A percentile compares a stretch with the other conserved stretches of the same genome.
Conservation (phyloP, 148 eudicot species). For the Limonium bicolor region DNA sequence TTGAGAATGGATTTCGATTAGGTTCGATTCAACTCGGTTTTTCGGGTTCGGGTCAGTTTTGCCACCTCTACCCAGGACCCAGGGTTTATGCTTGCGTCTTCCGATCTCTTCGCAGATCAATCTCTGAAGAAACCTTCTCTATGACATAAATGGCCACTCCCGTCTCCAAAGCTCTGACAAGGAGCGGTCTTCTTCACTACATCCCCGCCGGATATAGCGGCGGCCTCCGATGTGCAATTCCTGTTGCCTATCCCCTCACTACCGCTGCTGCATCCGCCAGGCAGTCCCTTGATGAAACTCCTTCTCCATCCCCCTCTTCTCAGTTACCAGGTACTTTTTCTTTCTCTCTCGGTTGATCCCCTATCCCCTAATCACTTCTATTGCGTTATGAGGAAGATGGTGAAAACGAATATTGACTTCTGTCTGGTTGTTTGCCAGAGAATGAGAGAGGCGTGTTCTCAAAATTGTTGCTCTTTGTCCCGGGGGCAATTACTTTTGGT, state of each 20-base stretch:
- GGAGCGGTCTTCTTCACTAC: no score
- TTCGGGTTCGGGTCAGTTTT: no score
- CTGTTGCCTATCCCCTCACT: slow-evolving; percentile 10
- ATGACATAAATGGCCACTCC: no score
- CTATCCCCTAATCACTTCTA: not conserved
- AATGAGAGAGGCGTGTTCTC: slow-evolving; percentile 45
- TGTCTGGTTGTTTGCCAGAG: slow-evolving; percentile 16
- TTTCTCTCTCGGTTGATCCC: no score
- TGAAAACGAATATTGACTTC: not conserved
- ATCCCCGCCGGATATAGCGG: no score
- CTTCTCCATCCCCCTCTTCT: slow-evolving; percentile 10
- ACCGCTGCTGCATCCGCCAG: slow-evolving; percentile 22
- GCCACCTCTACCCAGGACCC: no score
- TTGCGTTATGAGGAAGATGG: not conserved
- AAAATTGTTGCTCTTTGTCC: slow-evolving; percentile 72
- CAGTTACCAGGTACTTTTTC: slow-evolving; percentile 28
- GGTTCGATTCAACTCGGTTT: no score
- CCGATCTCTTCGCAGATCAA: no score
- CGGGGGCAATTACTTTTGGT: slow-evolving; percentile 86
- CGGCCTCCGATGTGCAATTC: slow-evolving; percentile 5
- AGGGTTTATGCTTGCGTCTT: no score
- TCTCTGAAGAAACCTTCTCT: no score
- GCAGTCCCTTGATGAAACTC: slow-evolving; percentile 16
- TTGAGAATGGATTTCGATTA: no score
- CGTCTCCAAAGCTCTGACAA: no score